Percentiles rank a stretch among this genome's conserved stretches.
phyloP scores from a whole-genome alignment of 768 basidiomycete genomes.

The Crassisporium funariophilum region DNA sequence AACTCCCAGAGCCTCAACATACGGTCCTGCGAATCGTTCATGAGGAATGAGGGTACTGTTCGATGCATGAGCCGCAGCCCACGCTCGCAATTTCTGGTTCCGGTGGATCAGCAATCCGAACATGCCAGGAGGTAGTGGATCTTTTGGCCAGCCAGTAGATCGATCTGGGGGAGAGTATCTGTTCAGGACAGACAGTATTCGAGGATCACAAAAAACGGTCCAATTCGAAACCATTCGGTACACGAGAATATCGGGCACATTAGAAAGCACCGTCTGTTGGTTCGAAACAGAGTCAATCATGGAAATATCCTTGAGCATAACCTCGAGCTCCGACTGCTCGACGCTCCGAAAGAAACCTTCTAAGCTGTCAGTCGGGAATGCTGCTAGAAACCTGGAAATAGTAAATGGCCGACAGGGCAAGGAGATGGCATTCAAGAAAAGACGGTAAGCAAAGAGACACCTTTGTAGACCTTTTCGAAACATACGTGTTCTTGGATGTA shows the following conservation, averaged over 20 bases:
- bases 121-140: conserved; percentile 61
- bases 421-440: too few species aligned
- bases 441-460: too few species aligned
- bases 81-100: conserved; percentile 50
- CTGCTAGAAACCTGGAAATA: conserved; percentile 81
- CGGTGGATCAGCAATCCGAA: conserved; percentile 60
- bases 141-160: conserved; percentile 54
- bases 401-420: too few species aligned
- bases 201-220: conserved; percentile 52
- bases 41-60: conserved; percentile 47
- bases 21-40: conserved; percentile 49
- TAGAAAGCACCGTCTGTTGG: conserved; percentile 32
- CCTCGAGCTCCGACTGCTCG: conserved; percentile 63
- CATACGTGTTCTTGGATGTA: conserved; percentile 72
- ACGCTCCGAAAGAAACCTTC: conserved; percentile 62
- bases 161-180: conserved; percentile 35
- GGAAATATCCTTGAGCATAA: conserved; percentile 53
- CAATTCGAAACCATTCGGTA: conserved; percentile 70
- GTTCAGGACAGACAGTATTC: conserved; percentile 45
- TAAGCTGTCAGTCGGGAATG: conserved; percentile 54
- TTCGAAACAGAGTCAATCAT: conserved; percentile 19
- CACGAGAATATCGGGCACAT: conserved; percentile 50
- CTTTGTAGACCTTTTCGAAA: too few species aligned
- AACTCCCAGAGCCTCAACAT: conserved; percentile 46
- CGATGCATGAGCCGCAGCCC: conserved; percentile 55